Evolutionary conservation across 2,329 filamentous ascomycete species (phyloP), one percentile per base, ranked within the genome.

Genomic region (Alternaria postmessia): DNA sequence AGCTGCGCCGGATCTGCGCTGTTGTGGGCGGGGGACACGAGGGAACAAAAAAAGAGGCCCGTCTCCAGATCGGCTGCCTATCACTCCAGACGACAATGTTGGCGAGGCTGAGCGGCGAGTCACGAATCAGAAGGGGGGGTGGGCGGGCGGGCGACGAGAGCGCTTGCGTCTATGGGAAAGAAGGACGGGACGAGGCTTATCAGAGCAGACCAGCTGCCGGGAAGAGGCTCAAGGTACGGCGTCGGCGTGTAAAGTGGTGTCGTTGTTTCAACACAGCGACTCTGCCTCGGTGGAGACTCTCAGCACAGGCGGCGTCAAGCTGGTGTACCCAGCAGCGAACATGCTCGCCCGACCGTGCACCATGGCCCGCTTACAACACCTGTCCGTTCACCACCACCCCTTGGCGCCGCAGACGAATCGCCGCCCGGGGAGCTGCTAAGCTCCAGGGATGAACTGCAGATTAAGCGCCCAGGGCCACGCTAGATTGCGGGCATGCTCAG

Each of bases 131-230:
- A 62, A 46, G 54, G 58, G 56, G 58, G 53, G 68, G 68, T 61
- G 67, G 61, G 61, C 41, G 57, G 63, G 62, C 46, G 57, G 62
- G 57, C 55, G 67, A 54, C 51, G 64, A 58, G 54, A 63, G 67
- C 62, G 65, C 65, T 54, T 61, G 59, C 61, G 51, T 51, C 42
- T 30, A 48, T 12, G 54, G 57, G 53, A 61, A 54, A 58, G 51
- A 55, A 57, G 63, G 59, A 42, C 51, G 54, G 57, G 44, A 53
- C 53, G 55, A 65, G 63, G 55, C 61, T 63, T 63, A 54, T 65
- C 61, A 57, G 59, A 52, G 62, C 67, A 70, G 67, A 61, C 69
- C 62, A 69, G 71, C 66, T 70, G 69, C 68, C 42, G 18, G 48
- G 57, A 51, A 58, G 56, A 63, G 48, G 60, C 57, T 61, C 59